A percentile compares a stretch with the other conserved stretches of the same genome.
Evolutionary conservation across 306 rosid genomes (phyloP).

Genomic region (Begonia masoniana): DNA sequence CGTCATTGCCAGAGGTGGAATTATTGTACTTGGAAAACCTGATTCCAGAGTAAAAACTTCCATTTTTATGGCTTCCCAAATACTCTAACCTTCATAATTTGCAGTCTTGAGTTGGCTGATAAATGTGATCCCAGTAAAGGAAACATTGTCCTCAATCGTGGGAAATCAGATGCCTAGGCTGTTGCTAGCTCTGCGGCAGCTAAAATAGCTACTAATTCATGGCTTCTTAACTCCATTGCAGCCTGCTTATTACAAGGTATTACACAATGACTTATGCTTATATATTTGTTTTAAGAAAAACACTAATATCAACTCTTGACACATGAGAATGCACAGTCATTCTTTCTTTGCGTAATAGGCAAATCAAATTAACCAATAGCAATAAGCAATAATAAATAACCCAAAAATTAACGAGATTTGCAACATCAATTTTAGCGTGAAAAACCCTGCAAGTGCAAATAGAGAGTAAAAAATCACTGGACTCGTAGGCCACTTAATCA

Average conservation of each 20-base stretch:
- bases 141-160: slow-evolving; percentile 19
- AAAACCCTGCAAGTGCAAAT: too few relatives aligned
- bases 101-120: slow-evolving; percentile 62
- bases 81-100: slow-evolving; percentile 44
- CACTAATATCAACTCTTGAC: too few relatives aligned
- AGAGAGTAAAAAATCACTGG: too few relatives aligned
- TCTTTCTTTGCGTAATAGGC: too few relatives aligned
- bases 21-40: slow-evolving; percentile 68
- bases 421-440: too few relatives aligned
- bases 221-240: slow-evolving; percentile 86
- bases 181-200: slow-evolving; percentile 57
- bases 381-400: too few relatives aligned
- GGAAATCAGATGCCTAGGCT: slow-evolving; percentile 44
- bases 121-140: slow-evolving; percentile 22
- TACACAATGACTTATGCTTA: slow-evolving; percentile 12
- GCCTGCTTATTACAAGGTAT: slow-evolving; percentile 55
- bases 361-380: too few relatives aligned
- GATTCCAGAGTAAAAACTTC: slow-evolving; percentile 12
- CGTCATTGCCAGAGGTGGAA: slow-evolving; percentile 77
- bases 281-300: too few relatives aligned
- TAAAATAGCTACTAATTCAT: slow-evolving; percentile 50
- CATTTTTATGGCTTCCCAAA: slow-evolving; percentile 13
- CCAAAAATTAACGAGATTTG: too few relatives aligned
- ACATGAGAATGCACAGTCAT: too few relatives aligned
- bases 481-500: too few relatives aligned